phyloP scores from a whole-genome alignment of 75 land plant species.

The Cryptomeria japonica region DNA sequence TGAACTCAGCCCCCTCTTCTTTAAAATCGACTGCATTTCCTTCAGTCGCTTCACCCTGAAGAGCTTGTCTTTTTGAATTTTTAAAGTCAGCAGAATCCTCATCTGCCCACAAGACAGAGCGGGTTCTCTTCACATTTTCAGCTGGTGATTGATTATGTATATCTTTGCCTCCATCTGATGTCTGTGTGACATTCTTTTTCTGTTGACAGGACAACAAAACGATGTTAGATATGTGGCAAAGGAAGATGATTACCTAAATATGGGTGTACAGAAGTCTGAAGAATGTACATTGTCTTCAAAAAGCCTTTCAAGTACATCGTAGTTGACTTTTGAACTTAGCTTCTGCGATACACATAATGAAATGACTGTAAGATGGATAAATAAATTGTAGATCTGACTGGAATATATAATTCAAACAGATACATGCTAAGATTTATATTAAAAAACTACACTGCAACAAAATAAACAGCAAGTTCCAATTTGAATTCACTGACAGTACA shows the following conservation, averaged over 20 bases:
- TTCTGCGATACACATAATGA: conserved; percentile 33
- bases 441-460: background rate
- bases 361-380: background rate
- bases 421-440: background rate
- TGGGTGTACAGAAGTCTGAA: background rate
- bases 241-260: background rate
- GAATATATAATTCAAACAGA: background rate
- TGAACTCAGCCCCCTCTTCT: background rate
- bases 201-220: background rate
- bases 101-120: conserved; percentile 3
- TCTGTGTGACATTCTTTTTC: background rate
- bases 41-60: background rate
- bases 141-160: background rate
- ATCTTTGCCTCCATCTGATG: background rate
- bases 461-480: background rate
- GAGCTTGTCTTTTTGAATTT: background rate
- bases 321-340: conserved; percentile 69
- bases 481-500: background rate
- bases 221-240: background rate
- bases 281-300: conserved; percentile 54
- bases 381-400: background rate
- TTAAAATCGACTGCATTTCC: background rate
- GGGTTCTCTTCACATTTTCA: background rate
- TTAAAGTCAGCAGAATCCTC: background rate
- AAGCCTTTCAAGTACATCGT: conserved; percentile 59